A percentile compares a stretch with the other conserved stretches of the same genome.
phyloP scores from a whole-genome alignment of 345 rosid species.

The Sisymbrium irio region DNA sequence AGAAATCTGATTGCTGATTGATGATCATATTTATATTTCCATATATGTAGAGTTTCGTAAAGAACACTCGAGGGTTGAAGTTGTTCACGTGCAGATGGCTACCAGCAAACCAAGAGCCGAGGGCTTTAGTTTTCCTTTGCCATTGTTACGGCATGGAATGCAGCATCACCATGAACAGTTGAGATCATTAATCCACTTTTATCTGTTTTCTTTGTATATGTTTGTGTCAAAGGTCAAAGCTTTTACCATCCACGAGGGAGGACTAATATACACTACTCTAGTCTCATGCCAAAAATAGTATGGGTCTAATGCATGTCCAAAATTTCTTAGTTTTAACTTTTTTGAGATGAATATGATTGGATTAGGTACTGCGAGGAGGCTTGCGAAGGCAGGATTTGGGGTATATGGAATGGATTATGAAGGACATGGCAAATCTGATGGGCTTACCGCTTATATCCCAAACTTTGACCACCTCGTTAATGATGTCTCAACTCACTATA shows the following conservation, averaged over 20 bases:
- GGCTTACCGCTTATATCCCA: slow-evolving; percentile 46
- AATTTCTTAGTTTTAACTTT: neutral
- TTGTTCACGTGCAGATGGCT: slow-evolving; percentile 82
- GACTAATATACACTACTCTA: too few relatives aligned
- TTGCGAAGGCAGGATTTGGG: slow-evolving; percentile 64
- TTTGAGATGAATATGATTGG: neutral
- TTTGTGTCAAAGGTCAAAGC: neutral
- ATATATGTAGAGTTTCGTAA: slow-evolving; percentile 47
- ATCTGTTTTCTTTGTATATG: neutral
- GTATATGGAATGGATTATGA: slow-evolving; percentile 83
- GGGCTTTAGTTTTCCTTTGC: slow-evolving; percentile 71
- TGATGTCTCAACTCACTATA: slow-evolving; percentile 56
- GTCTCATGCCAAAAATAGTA: too few relatives aligned
- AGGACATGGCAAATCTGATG: slow-evolving; percentile 89
- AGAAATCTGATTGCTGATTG: neutral
- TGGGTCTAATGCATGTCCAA: neutral
- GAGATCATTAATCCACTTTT: slow-evolving; percentile 16
- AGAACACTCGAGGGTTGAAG: slow-evolving; percentile 59
- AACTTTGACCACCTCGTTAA: slow-evolving; percentile 56
- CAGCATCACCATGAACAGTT: slow-evolving; percentile 85
- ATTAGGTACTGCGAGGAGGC: slow-evolving; percentile 65
- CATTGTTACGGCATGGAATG: slow-evolving; percentile 97
- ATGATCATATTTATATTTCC: neutral
- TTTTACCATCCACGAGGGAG: too few relatives aligned
- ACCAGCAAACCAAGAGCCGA: slow-evolving; percentile 53